phyloP scores from a whole-genome alignment of 2,329 filamentous ascomycete genomes.

The Didymella sp. region DNA sequence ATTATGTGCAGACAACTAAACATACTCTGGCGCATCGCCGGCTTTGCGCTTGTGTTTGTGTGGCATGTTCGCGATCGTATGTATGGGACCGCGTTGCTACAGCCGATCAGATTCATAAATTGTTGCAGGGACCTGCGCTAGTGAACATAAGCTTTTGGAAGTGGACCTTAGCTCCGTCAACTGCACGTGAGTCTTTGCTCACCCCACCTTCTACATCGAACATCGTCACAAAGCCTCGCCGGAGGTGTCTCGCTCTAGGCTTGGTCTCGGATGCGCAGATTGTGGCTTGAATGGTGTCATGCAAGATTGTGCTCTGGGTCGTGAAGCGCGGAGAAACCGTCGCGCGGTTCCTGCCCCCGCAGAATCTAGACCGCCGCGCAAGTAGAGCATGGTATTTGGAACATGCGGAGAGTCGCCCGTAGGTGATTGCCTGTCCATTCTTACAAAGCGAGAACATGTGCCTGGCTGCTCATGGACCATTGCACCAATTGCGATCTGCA shows the following conservation, averaged over 20 bases:
- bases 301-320: not conserved
- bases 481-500: not conserved
- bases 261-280: not conserved
- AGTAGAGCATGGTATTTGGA: not conserved
- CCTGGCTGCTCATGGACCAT: not conserved
- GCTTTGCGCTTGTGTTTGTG: conserved; percentile 81
- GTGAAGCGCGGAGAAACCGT: conserved; percentile 6
- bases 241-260: not conserved
- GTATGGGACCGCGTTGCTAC: not conserved
- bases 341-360: not conserved
- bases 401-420: conserved; percentile 2
- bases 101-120: not conserved
- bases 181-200: not conserved
- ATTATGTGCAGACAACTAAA: conserved; percentile 2
- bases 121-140: conserved; percentile 16
- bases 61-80: conserved; percentile 66
- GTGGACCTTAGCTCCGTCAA: conserved; percentile 2
- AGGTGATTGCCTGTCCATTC: not conserved
- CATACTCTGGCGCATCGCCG: conserved; percentile 49
- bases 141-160: conserved; percentile 10
- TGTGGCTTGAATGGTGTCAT: conserved; percentile 10
- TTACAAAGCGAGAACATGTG: not conserved
- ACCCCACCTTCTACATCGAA: conserved; percentile 5
- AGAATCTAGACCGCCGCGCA: conserved; percentile 9
- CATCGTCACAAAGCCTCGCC: not conserved